Evolutionary conservation across 2,329 filamentous ascomycete species (phyloP).

Genomic region (Scedosporium aurantiacum): DNA sequence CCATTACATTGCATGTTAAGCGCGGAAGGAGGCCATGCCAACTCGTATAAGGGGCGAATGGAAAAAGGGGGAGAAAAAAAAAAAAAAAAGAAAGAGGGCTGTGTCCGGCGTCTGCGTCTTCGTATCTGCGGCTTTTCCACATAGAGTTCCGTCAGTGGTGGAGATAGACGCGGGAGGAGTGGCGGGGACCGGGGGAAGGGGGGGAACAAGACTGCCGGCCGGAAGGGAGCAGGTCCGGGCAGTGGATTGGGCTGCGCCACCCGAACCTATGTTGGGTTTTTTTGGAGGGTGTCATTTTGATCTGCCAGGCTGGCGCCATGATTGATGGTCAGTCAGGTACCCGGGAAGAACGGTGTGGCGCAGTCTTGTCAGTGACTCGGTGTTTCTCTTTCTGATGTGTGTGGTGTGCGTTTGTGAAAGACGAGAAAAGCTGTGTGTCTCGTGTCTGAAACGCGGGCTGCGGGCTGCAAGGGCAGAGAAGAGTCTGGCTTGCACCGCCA

Average conservation of each 20-base stretch:
- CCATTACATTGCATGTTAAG: background rate
- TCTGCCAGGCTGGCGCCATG: background rate
- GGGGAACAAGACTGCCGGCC: background rate
- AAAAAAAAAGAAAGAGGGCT: background rate
- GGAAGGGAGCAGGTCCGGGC: background rate
- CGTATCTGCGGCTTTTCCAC: background rate
- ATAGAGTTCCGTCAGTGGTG: background rate
- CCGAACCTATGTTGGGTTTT: background rate
- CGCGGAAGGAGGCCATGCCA: background rate
- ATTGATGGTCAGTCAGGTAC: too few species aligned
- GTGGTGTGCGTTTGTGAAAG: background rate
- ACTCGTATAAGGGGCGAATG: too few species aligned
- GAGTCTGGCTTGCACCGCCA: too few species aligned
- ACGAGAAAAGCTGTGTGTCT: background rate
- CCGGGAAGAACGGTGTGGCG: background rate
- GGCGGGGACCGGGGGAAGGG: background rate
- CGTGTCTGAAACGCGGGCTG: too few species aligned
- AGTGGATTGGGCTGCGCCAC: background rate
- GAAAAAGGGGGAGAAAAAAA: too few species aligned
- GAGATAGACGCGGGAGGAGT: background rate
- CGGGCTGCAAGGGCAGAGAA: too few species aligned
- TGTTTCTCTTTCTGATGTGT: background rate
- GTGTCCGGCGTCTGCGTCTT: background rate
- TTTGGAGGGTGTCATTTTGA: too few species aligned
- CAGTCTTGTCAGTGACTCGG: background rate